phyloP scores from a whole-genome alignment of 2,329 filamentous ascomycete genomes.

The Trichoderma lentiforme region DNA sequence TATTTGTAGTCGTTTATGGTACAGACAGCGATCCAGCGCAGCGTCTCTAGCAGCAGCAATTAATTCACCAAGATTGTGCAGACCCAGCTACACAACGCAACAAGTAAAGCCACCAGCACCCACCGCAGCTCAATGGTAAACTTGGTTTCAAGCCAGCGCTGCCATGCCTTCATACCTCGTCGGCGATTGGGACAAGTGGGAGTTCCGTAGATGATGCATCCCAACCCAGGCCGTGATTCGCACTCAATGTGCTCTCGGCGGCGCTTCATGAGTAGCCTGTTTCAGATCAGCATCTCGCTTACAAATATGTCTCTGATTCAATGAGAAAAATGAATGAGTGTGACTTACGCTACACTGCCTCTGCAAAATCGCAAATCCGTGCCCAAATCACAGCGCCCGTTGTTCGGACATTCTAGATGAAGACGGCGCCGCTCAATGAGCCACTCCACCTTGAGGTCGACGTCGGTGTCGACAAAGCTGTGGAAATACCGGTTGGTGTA shows the following conservation, averaged over 20 bases:
- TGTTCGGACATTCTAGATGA: conserved; percentile 63
- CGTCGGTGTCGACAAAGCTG: conserved; percentile 60
- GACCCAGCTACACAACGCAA: conserved; percentile 29
- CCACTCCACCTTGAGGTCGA: conserved; percentile 66
- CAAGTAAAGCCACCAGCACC: conserved; percentile 42
- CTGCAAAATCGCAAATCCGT: conserved; percentile 60
- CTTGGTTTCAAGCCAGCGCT: conserved; percentile 42
- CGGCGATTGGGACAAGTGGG: conserved; percentile 44
- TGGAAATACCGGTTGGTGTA: conserved; percentile 64
- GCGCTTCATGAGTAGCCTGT: conserved; percentile 55
- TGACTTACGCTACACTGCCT: conserved; percentile 54
- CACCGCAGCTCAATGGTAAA: conserved; percentile 50
- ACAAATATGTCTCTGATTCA: neutral
- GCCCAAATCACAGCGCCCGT: conserved; percentile 53
- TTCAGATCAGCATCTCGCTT: neutral
- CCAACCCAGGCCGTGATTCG: conserved; percentile 53
- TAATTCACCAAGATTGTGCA: neutral
- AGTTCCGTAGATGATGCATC: conserved; percentile 54
- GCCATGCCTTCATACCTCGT: conserved; percentile 44
- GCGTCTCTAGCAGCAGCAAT: neutral
- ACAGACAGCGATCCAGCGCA: neutral
- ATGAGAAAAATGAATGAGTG: neutral
- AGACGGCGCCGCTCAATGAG: conserved; percentile 60
- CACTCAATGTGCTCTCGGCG: conserved; percentile 60
- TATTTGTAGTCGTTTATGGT: neutral